Conservation (phyloP, 176 grass and related monocot genomes). For the Oropetium thomaeum region DNA sequence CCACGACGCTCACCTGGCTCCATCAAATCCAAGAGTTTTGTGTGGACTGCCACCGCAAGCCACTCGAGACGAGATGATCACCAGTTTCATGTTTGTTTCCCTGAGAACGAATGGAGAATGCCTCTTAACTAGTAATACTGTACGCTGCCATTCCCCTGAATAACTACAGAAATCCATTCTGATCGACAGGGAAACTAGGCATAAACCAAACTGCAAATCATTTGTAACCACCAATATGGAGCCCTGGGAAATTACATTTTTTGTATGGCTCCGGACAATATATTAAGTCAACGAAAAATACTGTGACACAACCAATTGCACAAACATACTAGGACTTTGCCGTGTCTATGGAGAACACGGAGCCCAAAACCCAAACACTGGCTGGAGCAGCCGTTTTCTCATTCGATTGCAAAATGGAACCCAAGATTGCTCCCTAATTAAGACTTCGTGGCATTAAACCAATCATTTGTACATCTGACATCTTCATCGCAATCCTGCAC, state of each 20-base stretch:
- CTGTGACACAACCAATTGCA: conserved; percentile 30
- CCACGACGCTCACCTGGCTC: no score
- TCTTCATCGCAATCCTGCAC: conserved; percentile 27
- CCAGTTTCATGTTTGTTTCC: no score
- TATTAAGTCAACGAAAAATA: conserved; percentile 34
- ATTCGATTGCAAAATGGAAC: conserved; percentile 16
- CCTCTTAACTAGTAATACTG: no score
- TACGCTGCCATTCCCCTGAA: no score
- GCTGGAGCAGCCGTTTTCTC: conserved; percentile 25
- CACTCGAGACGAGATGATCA: no score
- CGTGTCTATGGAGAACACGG: conserved; percentile 10
- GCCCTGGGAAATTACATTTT: background rate
- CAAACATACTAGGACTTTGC: background rate
- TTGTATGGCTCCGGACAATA: conserved; percentile 28
- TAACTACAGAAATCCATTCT: no score
- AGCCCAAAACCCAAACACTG: conserved; percentile 22
- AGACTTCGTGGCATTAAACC: background rate
- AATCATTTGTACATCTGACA: conserved; percentile 42
- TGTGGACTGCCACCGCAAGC: no score
- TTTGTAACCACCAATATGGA: background rate
- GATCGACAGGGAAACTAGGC: no score
- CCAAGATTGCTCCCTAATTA: conserved; percentile 38
- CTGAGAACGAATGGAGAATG: no score
- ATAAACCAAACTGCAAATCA: background rate
- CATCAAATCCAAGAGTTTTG: no score